Evolutionary conservation across 23 red algal species (phyloP), one percentile per base, ranked within the genome.

Genomic region (Cyanidioschyzon merolae): DNA sequence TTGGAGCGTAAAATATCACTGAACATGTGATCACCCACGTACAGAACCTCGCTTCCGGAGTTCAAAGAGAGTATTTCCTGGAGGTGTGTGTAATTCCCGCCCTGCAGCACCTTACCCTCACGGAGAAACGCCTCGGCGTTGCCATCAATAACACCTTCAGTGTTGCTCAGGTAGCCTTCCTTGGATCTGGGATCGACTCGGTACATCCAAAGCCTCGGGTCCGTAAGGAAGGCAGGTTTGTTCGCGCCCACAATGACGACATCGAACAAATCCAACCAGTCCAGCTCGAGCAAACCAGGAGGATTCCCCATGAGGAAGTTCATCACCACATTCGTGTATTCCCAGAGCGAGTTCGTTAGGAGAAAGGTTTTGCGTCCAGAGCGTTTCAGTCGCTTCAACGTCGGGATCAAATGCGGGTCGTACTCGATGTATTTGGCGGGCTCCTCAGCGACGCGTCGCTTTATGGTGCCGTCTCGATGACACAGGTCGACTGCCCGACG

Each of bases 21-120:
- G 67, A 84, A 96, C 67, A 98, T 98, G 76, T 98, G 94, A 40
- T 98, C 94, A 41, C 94, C 94, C 27, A 98, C 94, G 57, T 98
- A 98, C 39, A 98, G 74, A 16, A 98, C 37, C 31, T 89, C 86
- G 40, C 87, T 84, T 0, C 94, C 94, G 17, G 83, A 85, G 26
- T 34, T 57, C 3, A 98, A 80, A 2, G 58, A 63, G 39, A 98
- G 85, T 34, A 98, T 63, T 39, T 98, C 80, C 71, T 98, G 94
- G 30, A 98, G 68, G 68, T 98, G 89, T 25, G 58, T 89, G 75
- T 80, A 98, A 59, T 89, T 91, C 15, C 94, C 94, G 38, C 94
- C 94, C 81, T 98, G 94, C 50, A 98, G 90, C 58, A 85, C 80
- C 50, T 88, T 91, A 1, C 94, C 94, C 21, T 68, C 75, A 0